Evolutionary conservation across 2,329 filamentous ascomycete genomes (phyloP), one percentile per base, ranked within the genome.

Genomic region (Botrytis hyacinthi): DNA sequence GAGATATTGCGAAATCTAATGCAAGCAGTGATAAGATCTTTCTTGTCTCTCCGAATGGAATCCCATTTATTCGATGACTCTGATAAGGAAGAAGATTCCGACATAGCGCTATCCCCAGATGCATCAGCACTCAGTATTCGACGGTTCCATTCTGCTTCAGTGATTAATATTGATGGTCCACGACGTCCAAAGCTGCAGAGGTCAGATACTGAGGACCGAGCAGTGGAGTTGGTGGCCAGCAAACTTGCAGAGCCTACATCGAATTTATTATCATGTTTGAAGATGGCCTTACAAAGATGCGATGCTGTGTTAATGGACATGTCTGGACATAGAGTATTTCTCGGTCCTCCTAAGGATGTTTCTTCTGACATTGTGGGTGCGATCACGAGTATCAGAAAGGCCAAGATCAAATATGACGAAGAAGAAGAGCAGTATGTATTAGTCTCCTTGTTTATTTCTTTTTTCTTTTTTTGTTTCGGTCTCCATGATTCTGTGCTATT

Each of bases 261-360:
- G 35, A 82, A 83, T 29, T 80, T 90, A 42, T 78, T 89, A 1
- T 76, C 79, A 2, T 83, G 83, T 74, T 87, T 89, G 83, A 81
- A 81, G 51, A 80, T 82, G 26, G 82, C 82, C 0, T 76, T 89
- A 42, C 79, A 80, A 66, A 80, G 82, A 73, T 87, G 86, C 71
- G 86, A 89, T 78, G 86, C 86, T 7, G 84, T 84, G 7, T 76
- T 89, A 46, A 87, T 89, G 86, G 83, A 85, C 18, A 83, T 88
- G 75, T 86, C 86, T 40, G 85, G 86, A 4, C 84, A 86, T 77
- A 82, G 86, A 66, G 81, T 80, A 63, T 82, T 85, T 75, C 81
- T 88, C 7, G 85, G 86, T 0, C 86, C 86, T 35, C 76, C 83
- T 7, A 72, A 76, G 46, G 80, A 83, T 9, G 78, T 84, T 26